Percentiles rank a stretch among this genome's conserved stretches.
Conservation (phyloP, 345 rosid species). For the Bruguiera sexangula region DNA sequence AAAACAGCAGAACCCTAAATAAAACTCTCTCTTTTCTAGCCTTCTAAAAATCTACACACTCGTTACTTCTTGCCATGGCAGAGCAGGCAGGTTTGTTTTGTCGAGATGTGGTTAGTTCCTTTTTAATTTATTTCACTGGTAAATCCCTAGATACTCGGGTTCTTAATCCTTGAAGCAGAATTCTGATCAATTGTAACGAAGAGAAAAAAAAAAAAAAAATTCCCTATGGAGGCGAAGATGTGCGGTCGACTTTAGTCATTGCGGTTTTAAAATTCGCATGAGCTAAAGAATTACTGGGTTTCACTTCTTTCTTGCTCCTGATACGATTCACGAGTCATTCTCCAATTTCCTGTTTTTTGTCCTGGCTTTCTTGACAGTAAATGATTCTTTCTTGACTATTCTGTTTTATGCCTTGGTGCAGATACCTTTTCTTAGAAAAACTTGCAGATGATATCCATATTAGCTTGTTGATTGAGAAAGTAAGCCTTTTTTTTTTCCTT, state of each 20-base stretch:
- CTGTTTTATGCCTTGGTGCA: slow-evolving; percentile 9
- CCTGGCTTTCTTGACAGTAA: background rate
- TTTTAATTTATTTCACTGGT: slow-evolving; percentile 3
- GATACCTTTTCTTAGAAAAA: background rate
- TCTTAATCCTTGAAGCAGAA: background rate
- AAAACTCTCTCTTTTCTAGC: background rate
- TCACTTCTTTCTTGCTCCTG: background rate
- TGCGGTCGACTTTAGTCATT: background rate
- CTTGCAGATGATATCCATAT: background rate
- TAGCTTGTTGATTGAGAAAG: slow-evolving; percentile 1
- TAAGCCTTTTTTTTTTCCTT: slow-evolving; percentile 1
- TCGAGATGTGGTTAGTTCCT: background rate
- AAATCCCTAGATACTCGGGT: background rate
- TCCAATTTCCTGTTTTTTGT: no score
- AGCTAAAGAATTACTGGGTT: background rate
- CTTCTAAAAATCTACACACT: background rate
- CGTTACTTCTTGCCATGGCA: background rate
- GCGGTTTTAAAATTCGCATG: background rate
- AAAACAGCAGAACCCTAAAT: slow-evolving; percentile 2
- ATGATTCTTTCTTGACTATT: background rate
- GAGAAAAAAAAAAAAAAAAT: background rate
- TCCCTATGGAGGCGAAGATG: background rate
- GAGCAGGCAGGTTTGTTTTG: slow-evolving; percentile 6
- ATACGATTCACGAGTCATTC: no score
- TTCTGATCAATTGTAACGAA: background rate